Evolutionary conservation across 768 basidiomycete species (phyloP).

Genomic region (Leccinum barrowsii): DNA sequence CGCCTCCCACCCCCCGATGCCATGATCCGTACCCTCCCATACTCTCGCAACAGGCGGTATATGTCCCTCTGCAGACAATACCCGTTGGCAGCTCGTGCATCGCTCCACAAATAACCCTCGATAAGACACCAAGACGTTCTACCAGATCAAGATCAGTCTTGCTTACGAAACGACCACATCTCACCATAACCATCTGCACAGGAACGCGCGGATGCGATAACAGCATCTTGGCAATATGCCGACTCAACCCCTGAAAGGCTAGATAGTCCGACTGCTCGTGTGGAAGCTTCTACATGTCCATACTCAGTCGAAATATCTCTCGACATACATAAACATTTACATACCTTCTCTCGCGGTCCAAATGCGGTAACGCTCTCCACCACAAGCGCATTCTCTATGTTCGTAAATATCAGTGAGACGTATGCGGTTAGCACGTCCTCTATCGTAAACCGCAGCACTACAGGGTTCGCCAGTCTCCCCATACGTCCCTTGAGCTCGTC

Average conservation of each 20-base stretch:
- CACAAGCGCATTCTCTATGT: constrained; percentile 36
- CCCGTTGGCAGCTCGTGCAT: constrained; percentile 59
- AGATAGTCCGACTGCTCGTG: constrained; percentile 67
- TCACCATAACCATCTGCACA: constrained; percentile 52
- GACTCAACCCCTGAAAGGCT: constrained; percentile 63
- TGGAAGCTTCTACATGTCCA: constrained; percentile 49
- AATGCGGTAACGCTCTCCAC: constrained; percentile 68
- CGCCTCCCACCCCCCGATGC: constrained; percentile 42
- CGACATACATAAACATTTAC: background rate
- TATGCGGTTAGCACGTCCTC: constrained; percentile 66
- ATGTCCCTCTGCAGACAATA: constrained; percentile 67
- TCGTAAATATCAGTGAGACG: constrained; percentile 45
- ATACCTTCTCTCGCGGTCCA: constrained; percentile 69
- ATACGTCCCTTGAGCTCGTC: constrained; percentile 9
- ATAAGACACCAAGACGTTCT: constrained; percentile 58
- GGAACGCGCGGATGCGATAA: constrained; percentile 50
- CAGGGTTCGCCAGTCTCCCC: constrained; percentile 20
- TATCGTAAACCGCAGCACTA: constrained; percentile 56
- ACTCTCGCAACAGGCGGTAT: constrained; percentile 66
- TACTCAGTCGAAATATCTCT: background rate
- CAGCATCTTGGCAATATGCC: constrained; percentile 61
- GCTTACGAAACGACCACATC: background rate
- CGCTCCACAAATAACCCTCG: constrained; percentile 56
- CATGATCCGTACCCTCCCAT: constrained; percentile 36
- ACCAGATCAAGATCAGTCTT: background rate